These are phyloP conservation scores for Tolypocladium endophyticum DNA, from an alignment of 2,329 filamentous ascomycete species.

Conservation along the genomic window DNA sequence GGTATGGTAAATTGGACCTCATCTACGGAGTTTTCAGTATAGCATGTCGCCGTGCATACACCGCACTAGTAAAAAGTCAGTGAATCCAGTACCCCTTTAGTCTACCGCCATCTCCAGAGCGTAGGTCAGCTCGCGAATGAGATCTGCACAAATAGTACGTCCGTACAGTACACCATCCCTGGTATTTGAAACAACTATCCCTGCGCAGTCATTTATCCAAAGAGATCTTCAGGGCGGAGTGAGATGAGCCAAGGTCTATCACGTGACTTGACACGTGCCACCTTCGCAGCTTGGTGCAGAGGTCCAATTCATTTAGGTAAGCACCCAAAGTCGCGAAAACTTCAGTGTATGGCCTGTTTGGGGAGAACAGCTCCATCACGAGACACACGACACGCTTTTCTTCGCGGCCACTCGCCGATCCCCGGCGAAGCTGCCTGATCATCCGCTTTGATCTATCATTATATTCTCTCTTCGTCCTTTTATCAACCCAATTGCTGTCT, in stretches of 20 bases:
- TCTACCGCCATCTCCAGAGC: background rate
- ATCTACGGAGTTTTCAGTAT: too few relatives aligned
- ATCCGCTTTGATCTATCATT: background rate
- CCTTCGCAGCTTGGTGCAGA: too few relatives aligned
- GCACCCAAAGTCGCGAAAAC: background rate
- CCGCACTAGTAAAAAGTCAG: background rate
- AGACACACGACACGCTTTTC: background rate
- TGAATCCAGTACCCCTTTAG: background rate
- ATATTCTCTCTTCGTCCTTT: background rate
- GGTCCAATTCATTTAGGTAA: background rate
- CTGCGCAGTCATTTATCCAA: background rate
- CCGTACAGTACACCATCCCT: too few relatives aligned
- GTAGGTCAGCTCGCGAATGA: background rate
- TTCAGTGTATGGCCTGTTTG: background rate
- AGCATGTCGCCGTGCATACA: background rate
- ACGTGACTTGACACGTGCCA: background rate
- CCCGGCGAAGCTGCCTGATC: background rate
- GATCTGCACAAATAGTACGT: background rate
- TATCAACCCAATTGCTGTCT: background rate
- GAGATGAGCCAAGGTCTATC: background rate
- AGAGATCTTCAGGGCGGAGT: background rate
- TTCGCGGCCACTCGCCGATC: background rate
- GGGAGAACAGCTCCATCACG: background rate
- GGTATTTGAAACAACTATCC: background rate
- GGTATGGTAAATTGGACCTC: background rate